Base-by-base conservation (phyloP, 148 eudicot genomes). In the Vaccinium macrocarpon region DNA sequence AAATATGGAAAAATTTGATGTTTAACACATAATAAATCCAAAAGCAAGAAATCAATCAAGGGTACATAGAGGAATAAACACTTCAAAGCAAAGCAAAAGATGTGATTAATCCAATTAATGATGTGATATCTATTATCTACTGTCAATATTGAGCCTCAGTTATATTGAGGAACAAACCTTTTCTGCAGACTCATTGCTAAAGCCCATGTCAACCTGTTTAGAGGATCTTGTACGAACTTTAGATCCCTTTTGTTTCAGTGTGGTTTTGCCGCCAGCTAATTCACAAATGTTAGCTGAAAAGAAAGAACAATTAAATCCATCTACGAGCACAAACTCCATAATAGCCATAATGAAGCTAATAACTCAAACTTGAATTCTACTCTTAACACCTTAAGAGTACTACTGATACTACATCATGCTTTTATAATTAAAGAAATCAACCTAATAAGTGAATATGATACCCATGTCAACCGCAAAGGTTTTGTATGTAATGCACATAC, bases 131-230 rank as follows among this genome's bases (percentile, higher is more conserved):
- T 32, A 1, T 1, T 35, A 35, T 35, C n/a, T 23, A 53, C 23
- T 27, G 51, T 57, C 62, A 49, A 25, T 32, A 64, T 73, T 10
- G 29, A 64, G 71, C 15, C 64, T 16, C 81, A 56, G 74, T 80
- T 81, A 78, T 42, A 55, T 68, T 53, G 73, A 42, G 79, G 84
- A 84, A 88, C 88, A 85, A 84, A 91, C 93, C 85, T 87, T 91
- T 81, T 52, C 71, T 14, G 78, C 86, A 82, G 88, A 84, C 27
- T 88, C 87, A 59, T 74, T 76, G 79, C 29, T 10, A 64, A 23
- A 64, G 32, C 29, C 71, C 71, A 64, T 2, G 25, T 64, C 71
- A 64, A 64, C 23, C 29, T 64, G 71, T 64, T 64, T 64, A 29
- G 71, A 64, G 32, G 32, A 64, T 23, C 71, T 23, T 0, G 32